A percentile compares a stretch with the other conserved stretches of the same genome.
Conservation (phyloP, 1,284 basidiomycete species). For the Leccinum ponderosum region DNA sequence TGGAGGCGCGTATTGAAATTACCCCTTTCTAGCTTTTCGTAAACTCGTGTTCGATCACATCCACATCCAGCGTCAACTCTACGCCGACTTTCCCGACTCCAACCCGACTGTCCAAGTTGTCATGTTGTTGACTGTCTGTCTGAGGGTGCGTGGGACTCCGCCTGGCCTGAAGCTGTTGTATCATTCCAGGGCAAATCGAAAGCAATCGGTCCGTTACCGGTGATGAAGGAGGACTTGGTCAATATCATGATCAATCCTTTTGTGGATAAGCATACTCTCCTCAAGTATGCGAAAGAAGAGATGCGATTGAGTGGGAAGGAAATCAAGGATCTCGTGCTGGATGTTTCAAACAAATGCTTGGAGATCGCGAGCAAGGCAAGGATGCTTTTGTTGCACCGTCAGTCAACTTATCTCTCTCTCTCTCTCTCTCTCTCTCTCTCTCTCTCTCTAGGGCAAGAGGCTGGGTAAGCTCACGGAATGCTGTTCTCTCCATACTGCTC, state of each 20-base stretch:
- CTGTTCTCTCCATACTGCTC: slow-evolving; percentile 37
- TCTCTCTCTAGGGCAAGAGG: slow-evolving; percentile 55
- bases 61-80: slow-evolving; percentile 51
- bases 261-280: slow-evolving; percentile 53
- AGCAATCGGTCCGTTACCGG: slow-evolving; percentile 49
- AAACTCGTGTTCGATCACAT: slow-evolving; percentile 63
- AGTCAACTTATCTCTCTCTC: slow-evolving; percentile 17
- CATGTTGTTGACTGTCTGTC: slow-evolving; percentile 60
- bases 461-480: slow-evolving; percentile 53
- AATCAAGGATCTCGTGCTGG: slow-evolving; percentile 47
- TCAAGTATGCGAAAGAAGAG: slow-evolving; percentile 54
- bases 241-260: slow-evolving; percentile 69
- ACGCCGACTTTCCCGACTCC: slow-evolving; percentile 60
- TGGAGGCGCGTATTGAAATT: slow-evolving; percentile 5
- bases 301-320: slow-evolving; percentile 45
- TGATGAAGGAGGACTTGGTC: slow-evolving; percentile 58
- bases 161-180: slow-evolving; percentile 34
- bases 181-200: slow-evolving; percentile 45
- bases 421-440: no score
- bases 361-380: slow-evolving; percentile 66
- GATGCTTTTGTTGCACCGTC: slow-evolving; percentile 1
- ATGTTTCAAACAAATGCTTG: slow-evolving; percentile 56
- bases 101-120: slow-evolving; percentile 64
- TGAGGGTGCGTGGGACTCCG: slow-evolving; percentile 38
- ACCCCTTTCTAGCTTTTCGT: slow-evolving; percentile 54